Base-by-base conservation (phyloP, 2,329 filamentous ascomycete species). In the Drechslerella coelobrocha region DNA sequence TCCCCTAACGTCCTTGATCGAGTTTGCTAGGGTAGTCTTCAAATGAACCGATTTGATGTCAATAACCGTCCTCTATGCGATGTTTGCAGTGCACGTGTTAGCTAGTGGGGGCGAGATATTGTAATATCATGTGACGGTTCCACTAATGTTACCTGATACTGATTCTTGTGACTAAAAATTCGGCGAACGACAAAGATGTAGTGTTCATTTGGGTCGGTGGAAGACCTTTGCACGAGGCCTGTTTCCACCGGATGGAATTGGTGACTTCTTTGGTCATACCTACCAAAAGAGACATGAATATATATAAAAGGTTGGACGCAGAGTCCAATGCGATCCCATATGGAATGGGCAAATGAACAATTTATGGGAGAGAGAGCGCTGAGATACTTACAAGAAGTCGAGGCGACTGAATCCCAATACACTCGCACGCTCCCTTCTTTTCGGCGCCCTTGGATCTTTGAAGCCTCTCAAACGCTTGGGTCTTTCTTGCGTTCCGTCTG, bases 41-140 rank as follows among this genome's bases (percentile, higher is more conserved):
- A 96, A 82, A 14, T 86, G 80, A 74, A 91, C 91, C 77, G 90
- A 94, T 80, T 92, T 94, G 78, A 96, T 89, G 74, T 96, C 91
- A 52, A 96, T 86, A 12, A 88, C 80, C 0, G 91, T 92, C 76
- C 78, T 76, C 75, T 78, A 62, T 23, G 57, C 31, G 73, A 57
- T 61, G 61, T 9, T 2, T 14, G n/a, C 14, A 52, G 53, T 29
- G 47, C 75, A 55, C 75, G 68, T 23, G 53, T 56, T 26, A 45
- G 51, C 39, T n/a, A n/a, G n/a, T n/a, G n/a, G n/a, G n/a, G n/a
- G n/a, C n/a, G n/a, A n/a, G n/a, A n/a, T n/a, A n/a, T n/a, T n/a
- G n/a, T n/a, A n/a, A n/a, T n/a, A n/a, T n/a, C n/a, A n/a, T n/a
- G n/a, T n/a, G n/a, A n/a, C n/a, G n/a, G n/a, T n/a, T n/a, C n/a